These are phyloP conservation scores for Penicillium janthinellum DNA, from an alignment of 2,329 filamentous ascomycete genomes.

Conservation along the genomic window DNA sequence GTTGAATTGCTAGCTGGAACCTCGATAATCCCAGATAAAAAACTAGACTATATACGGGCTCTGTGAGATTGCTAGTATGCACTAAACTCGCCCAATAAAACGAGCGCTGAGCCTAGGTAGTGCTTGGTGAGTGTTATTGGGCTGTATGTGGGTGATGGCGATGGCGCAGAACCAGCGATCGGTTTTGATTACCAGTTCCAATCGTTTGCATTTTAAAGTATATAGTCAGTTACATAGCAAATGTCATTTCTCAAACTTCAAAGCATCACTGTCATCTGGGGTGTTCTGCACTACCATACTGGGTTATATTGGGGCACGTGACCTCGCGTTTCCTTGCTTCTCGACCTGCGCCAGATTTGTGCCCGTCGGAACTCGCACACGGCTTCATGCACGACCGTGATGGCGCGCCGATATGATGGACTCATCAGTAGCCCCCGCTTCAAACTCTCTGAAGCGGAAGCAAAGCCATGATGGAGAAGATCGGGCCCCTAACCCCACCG, in stretches of 20 bases:
- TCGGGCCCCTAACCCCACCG: background rate
- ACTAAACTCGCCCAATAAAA: too few relatives aligned
- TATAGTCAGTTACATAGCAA: background rate
- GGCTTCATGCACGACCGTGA: conserved; percentile 11
- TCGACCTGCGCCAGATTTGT: background rate
- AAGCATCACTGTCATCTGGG: background rate
- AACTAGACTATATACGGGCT: too few relatives aligned
- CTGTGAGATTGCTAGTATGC: too few relatives aligned
- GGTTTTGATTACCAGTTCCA: too few relatives aligned
- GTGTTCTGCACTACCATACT: background rate
- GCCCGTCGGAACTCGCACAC: background rate
- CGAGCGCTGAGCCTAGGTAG: too few relatives aligned
- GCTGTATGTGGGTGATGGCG: too few relatives aligned
- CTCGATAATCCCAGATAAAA: too few relatives aligned
- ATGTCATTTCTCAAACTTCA: background rate
- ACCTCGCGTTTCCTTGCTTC: conserved; percentile 19
- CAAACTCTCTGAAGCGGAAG: conserved; percentile 23
- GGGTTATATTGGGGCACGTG: conserved; percentile 20
- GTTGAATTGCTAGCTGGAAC: too few relatives aligned
- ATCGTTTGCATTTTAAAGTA: too few relatives aligned
- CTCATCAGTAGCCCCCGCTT: background rate
- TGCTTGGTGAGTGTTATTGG: too few relatives aligned
- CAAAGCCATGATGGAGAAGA: conserved; percentile 13
- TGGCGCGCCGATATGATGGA: conserved; percentile 31
- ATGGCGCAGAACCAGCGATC: too few relatives aligned